Evolutionary conservation across 495 filamentous ascomycete genomes (phyloP).

Genomic region (Neurospora africana): DNA sequence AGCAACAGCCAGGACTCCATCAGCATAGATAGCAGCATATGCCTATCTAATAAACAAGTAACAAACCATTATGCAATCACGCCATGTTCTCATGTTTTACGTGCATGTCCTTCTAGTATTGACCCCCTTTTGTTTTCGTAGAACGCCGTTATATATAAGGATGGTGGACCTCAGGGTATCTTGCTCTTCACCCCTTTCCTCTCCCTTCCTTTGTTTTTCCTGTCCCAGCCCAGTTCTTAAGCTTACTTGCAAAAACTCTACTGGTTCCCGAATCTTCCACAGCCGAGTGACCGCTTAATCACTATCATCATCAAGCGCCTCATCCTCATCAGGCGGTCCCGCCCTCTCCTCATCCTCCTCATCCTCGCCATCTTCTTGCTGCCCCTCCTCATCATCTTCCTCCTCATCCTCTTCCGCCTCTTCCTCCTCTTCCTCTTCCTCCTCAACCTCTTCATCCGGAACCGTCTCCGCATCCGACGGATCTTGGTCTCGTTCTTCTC

Average conservation of each 20-base stretch:
- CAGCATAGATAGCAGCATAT: not conserved
- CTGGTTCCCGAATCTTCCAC: no score
- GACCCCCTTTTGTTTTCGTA: no score
- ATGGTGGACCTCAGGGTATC: not conserved
- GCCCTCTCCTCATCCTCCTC: slow-evolving; percentile 32
- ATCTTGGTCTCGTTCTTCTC: slow-evolving; percentile 7
- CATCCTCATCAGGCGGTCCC: slow-evolving; percentile 45
- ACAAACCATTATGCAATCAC: not conserved
- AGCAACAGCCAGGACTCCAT: not conserved
- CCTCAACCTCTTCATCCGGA: slow-evolving; percentile 42
- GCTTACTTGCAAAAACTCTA: no score
- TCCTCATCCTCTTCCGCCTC: slow-evolving; percentile 36
- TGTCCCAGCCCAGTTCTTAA: no score
- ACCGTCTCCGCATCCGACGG: slow-evolving; percentile 41
- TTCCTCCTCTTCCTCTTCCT: slow-evolving; percentile 46
- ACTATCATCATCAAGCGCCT: slow-evolving; percentile 54
- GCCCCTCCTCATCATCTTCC: slow-evolving; percentile 36
- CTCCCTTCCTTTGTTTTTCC: not conserved
- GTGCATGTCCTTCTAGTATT: not conserved
- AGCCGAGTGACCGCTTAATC: slow-evolving; percentile 27
- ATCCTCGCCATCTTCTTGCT: slow-evolving; percentile 32
- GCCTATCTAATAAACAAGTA: not conserved
- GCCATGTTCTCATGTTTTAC: not conserved
- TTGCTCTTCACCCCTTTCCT: no score
- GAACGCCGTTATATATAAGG: not conserved